phyloP scores from a whole-genome alignment of 352 stramenopile species.

The Globisporangium okanoganense region DNA sequence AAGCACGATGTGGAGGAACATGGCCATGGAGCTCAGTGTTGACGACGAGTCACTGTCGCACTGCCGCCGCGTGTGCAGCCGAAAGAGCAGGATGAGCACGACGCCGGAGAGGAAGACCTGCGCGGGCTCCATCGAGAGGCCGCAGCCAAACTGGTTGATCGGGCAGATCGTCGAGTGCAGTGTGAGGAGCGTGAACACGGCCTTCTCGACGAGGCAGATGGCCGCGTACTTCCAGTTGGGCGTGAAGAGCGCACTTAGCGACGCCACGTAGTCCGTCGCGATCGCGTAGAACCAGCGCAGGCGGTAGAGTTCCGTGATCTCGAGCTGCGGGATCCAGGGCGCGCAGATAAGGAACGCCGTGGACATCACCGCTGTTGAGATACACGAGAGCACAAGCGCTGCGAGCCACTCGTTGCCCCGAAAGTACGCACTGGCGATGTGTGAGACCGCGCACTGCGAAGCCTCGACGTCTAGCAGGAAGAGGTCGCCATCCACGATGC shows the following conservation, averaged over 20 bases:
- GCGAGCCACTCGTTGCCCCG: constrained; percentile 43
- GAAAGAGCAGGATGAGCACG: constrained; percentile 57
- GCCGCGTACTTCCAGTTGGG: constrained; percentile 68
- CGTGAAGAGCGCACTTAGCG: constrained; percentile 48
- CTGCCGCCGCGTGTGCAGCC: constrained; percentile 19
- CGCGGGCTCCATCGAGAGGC: constrained; percentile 37
- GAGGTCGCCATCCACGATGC: constrained; percentile 14
- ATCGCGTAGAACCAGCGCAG: constrained; percentile 57
- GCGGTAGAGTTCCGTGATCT: constrained; percentile 50
- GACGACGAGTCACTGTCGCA: constrained; percentile 13
- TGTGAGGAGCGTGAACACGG: constrained; percentile 62
- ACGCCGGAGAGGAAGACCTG: constrained; percentile 50
- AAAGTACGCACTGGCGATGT: constrained; percentile 38
- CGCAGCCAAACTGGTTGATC: constrained; percentile 71
- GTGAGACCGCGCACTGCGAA: constrained; percentile 28
- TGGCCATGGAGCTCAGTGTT: neutral
- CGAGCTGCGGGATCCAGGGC: constrained; percentile 37
- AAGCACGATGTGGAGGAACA: constrained; percentile 45
- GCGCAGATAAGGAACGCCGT: constrained; percentile 40
- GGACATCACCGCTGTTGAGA: constrained; percentile 26
- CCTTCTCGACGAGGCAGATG: constrained; percentile 64
- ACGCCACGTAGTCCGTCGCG: constrained; percentile 51
- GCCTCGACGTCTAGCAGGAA: constrained; percentile 18
- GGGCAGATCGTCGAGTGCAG: constrained; percentile 63
- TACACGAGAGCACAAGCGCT: constrained; percentile 31